These are phyloP conservation scores for Straminergon stramineum DNA, from an alignment of 225 moss, liverwort and hornwort genomes.

Conservation along the genomic window DNA sequence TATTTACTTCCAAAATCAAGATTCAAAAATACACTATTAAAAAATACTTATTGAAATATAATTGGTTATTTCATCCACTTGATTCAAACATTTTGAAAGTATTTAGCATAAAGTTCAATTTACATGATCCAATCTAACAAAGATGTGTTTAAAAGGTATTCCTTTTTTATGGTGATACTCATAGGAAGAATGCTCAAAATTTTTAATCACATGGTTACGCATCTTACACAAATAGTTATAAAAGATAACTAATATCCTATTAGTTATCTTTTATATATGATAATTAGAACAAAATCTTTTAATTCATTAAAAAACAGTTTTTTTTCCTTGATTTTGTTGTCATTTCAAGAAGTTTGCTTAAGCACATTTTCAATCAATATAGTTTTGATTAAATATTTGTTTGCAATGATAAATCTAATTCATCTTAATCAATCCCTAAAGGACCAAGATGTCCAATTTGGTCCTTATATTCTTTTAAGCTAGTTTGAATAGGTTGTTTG, in stretches of 20 bases:
- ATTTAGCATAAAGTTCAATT: background rate
- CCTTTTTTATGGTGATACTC: background rate
- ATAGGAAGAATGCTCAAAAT: background rate
- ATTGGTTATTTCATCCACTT: background rate
- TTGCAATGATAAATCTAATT: background rate
- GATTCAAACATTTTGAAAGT: background rate
- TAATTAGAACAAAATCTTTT: background rate
- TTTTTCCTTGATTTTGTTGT: background rate
- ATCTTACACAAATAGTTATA: background rate
- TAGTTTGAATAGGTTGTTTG: accelerated
- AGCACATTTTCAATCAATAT: background rate
- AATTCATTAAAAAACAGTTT: background rate
- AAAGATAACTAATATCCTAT: background rate
- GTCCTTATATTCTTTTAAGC: accelerated
- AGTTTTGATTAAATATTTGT: background rate
- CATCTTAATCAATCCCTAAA: no score
- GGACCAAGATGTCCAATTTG: background rate
- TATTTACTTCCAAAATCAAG: background rate
- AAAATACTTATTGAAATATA: no score
- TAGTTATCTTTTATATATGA: background rate
- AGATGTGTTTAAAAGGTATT: no score
- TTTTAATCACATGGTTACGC: accelerated
- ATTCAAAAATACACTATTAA: no score
- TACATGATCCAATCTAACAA: no score
- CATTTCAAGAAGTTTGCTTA: background rate